Evolutionary conservation across 768 basidiomycete species (phyloP), one percentile per base, ranked within the genome.

Genomic region (Pleurotus tuber-regium): DNA sequence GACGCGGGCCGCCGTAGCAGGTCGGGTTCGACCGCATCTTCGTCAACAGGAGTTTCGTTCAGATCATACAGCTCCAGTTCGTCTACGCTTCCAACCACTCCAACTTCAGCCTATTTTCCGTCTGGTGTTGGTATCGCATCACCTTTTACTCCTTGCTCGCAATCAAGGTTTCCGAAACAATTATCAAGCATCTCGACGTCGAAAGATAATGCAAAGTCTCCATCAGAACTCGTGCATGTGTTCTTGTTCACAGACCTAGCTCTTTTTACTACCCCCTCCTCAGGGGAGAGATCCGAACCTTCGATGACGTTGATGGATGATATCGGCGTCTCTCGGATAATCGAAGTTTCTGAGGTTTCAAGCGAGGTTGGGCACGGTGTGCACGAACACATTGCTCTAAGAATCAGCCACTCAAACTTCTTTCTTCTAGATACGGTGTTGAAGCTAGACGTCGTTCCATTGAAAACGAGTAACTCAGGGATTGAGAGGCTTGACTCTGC

Each of bases 231-330:
- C 53, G 61, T 71, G 14, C 69, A 69, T 54, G 70, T 62, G 31
- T 72, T 75, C 50, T 76, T 88, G 11, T 89, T 92, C 66, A 80
- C 80, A 14, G 89, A 93, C 63, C 51, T 92, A 26, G 62, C 89
- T 42, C 57, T 92, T n/a, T 63, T 91, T 24, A 77, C 81, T 14
- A 67, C 67, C 19, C 67, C 71, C n/a, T 52, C 63, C 31, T 47
- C 55, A 26, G 58, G 53, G 23, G n/a, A n/a, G n/a, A n/a, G n/a
- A n/a, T 48, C 56, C 19, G 57, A 60, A 23, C 42, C 61, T 14
- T 54, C 56, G 47, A 63, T 62, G 66, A 54, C 54, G 36, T 57
- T 67, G 54, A 57, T 66, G 19, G 63, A 67, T 6, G 68, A 56
- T 54, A 67, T 58, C 63, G 83, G 76, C 61, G 62, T 63, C 60